Conservation (phyloP, 179 eudicot species). For the Corrigiola litoralis region DNA sequence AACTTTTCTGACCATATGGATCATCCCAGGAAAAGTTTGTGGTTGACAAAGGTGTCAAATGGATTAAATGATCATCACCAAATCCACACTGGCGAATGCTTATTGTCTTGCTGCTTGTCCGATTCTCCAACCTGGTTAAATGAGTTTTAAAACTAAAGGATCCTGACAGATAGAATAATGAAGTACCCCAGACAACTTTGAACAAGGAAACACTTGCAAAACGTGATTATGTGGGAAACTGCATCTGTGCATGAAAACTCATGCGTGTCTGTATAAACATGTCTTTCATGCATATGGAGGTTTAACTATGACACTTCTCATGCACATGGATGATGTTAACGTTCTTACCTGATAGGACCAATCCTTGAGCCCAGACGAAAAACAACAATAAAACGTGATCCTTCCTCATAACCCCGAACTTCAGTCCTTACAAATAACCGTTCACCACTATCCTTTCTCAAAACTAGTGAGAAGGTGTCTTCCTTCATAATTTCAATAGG, state of each 20-base stretch:
- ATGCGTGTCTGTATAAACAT: not conserved
- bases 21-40: slow-evolving; percentile 81
- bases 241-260: not conserved
- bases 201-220: not conserved
- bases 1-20: slow-evolving; percentile 73
- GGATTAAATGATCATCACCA: slow-evolving; percentile 63
- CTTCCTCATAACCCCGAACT: slow-evolving; percentile 96
- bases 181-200: not conserved
- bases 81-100: slow-evolving; percentile 83
- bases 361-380: slow-evolving; percentile 75
- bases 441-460: slow-evolving; percentile 52
- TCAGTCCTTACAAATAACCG: slow-evolving; percentile 58
- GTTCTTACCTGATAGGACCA: slow-evolving; percentile 75
- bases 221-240: not conserved
- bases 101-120: slow-evolving; percentile 53
- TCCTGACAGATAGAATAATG: not conserved
- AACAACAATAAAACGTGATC: slow-evolving; percentile 91
- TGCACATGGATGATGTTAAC: not conserved
- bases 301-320: not conserved
- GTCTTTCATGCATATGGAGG: not conserved
- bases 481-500: slow-evolving; percentile 79
- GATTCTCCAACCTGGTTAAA: slow-evolving; percentile 71
- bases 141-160: not conserved
- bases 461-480: slow-evolving; percentile 64
- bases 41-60: slow-evolving; percentile 67